phyloP scores from a whole-genome alignment of 2,329 filamentous ascomycete genomes.

The Sclerotinia spermophila region DNA sequence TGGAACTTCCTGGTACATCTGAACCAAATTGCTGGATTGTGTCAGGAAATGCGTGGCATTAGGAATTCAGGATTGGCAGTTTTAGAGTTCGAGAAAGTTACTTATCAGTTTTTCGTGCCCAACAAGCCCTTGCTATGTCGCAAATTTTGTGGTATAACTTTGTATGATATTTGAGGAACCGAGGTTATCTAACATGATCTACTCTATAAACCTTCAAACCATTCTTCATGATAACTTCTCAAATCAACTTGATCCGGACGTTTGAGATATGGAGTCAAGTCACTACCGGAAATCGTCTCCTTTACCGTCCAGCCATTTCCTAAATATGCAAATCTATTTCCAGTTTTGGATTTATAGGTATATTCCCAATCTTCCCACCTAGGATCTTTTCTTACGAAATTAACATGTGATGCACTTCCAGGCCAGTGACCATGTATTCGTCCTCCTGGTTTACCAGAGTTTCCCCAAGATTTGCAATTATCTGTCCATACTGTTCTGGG shows the following conservation, averaged over 20 bases:
- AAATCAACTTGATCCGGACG: constrained; percentile 55
- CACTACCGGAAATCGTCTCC: constrained; percentile 51
- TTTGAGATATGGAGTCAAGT: constrained; percentile 62
- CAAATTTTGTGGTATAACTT: neutral
- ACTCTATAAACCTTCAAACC: constrained; percentile 48
- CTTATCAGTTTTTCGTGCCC: neutral
- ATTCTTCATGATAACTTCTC: constrained; percentile 61
- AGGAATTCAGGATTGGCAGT: neutral
- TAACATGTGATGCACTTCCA: constrained; percentile 60
- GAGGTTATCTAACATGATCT: neutral
- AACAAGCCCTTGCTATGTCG: neutral
- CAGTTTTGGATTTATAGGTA: constrained; percentile 41
- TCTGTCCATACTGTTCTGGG: constrained; percentile 53
- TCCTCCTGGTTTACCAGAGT: constrained; percentile 58
- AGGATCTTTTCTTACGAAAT: constrained; percentile 53
- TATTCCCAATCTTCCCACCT: constrained; percentile 59
- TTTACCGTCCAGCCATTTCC: constrained; percentile 63
- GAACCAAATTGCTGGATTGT: neutral
- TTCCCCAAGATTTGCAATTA: constrained; percentile 69
- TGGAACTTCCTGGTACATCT: neutral
- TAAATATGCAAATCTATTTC: constrained; percentile 54
- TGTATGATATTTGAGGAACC: neutral
- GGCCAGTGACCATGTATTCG: constrained; percentile 68
- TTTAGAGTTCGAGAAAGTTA: too few relatives aligned
- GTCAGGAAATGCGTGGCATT: neutral